Evolutionary conservation across 768 basidiomycete genomes (phyloP), one percentile per base, ranked within the genome.

Genomic region (Gelatoporia subvermispora): DNA sequence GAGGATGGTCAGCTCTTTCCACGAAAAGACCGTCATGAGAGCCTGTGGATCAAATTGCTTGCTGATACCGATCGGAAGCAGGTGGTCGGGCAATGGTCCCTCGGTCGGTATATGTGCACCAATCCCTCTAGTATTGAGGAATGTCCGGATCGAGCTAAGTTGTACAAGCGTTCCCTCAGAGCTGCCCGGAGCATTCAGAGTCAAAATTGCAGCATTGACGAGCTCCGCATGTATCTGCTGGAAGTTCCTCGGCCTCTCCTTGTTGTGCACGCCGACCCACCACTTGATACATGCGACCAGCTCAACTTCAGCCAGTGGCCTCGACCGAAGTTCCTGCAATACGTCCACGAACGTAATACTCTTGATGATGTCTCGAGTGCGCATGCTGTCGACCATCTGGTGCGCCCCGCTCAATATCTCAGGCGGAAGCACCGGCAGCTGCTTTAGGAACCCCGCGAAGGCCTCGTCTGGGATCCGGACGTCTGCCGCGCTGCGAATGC

Each of bases 211-310:
- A 3, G 84, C 85, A 51, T 84, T 75, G 16, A 95, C 67, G 16
- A 98, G 73, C 48, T 88, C 76, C 2, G 61, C 71, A 54, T 74
- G 84, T 52, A 74, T 73, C 17, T 71, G 68, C 13, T 67, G 51
- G 41, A 78, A 65, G n/a, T 73, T 65, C 13, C 67, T 43, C 13
- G 61, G 54, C 34, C 57, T 64, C 35, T 60, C 62, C 21, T 70
- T 68, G 23, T 65, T 68, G 44, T 76, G 74, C 15, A 79, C 61
- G 17, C 57, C 51, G 23, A 76, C 72, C 88, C 93, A 93, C 95
- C 96, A 98, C 49, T 80, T 79, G 53, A 97, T 69, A 65, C 88
- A 93, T 2, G 81, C 82, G n/a, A 85, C 62, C 67, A 88, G 84
- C 60, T 97, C 90, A 4, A 71, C 68, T 60, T 88, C 79, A 3